Base-by-base conservation (phyloP, 495 filamentous ascomycete genomes). In the Immersiella caudata region DNA sequence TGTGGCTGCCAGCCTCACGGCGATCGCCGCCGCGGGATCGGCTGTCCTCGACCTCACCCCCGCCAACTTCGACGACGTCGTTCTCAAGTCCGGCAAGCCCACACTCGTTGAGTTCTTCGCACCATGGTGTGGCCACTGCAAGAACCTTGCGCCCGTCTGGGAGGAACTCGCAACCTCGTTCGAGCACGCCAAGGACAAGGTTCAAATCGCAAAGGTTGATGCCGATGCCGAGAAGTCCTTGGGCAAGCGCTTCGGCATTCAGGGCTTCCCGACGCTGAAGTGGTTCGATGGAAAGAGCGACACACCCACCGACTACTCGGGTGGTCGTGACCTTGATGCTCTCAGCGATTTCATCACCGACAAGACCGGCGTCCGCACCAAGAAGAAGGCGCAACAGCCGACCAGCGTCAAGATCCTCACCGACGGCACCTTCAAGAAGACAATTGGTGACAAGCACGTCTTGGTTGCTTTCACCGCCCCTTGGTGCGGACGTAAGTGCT, bases 101-200 rank as follows among this genome's bases (percentile, higher is more conserved):
- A 93, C 96, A 0, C 88, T 99, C 40, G 95, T 99, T 67, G 95
- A 99, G 77, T 99, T 99, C 86, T 99, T 97, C 79, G 95, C 95
- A 57, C 95, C 95, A 65, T 99, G 95, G 95, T 99, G 96, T 79
- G 96, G 96, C 56, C 78, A 99, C 86, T 99, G 95, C 91, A 98
- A 98, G 84, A 97, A 81, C 66, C 91, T 99, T 11, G 96, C 94
- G 22, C 95, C 95, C 50, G 82, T 95, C 62, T 99, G 95, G 78
- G 95, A 99, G 78, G 91, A 99, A 79, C 88, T 99, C n/a, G 94
- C 88, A 60, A 78, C 84, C 36, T 81, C 80, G 60, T 93, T 91
- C 76, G 87, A 88, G 49, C 88, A 85, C 68, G 87, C 88, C 69
- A 87, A 89, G 70, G 89, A 96, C 79, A 93, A 94, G 75, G 88